Base-by-base conservation (phyloP, 2,329 filamentous ascomycete genomes). In the Fusarium tuaranense region DNA sequence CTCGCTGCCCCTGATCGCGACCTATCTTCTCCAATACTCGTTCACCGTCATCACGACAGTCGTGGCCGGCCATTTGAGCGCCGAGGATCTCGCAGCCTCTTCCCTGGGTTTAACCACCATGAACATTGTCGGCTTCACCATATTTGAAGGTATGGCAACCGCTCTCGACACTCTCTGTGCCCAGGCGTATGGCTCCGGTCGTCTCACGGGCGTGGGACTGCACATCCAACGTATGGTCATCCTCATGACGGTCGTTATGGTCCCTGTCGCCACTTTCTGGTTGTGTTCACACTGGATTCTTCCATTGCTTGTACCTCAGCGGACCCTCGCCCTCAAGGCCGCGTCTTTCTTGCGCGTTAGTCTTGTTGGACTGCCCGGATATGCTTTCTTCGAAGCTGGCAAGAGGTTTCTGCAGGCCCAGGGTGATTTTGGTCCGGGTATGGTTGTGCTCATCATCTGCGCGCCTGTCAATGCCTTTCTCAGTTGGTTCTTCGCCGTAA, bases 321-420 rank as follows among this genome's bases (percentile, higher is more conserved):
- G 82, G 25, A 81, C 85, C 25, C 78, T 89, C 12, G 87, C 87
- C 5, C 78, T 84, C 41, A 84, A 86, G 71, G 88, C 88, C 0
- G 87, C 83, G 79, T 18, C 79, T 81, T 90, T 88, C 70, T 76
- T 90, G 55, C 82, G 84, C 7, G 82, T 87, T 32, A 84, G 87
- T 60, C 80, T 89, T 2, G 79, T 88, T 12, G 87, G 88, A 1
- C 80, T 88, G 3, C 88, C 88, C 0, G 88, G 87, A 5, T 90
- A 89, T 65, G 87, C 86, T 2, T 83, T 84, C 20, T 90, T 90
- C 58, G 88, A 90, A 70, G 86, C 87, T 0, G 84, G 86, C 7
- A 90, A 90, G 78, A 82, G 88, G 4, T 90, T 89, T 69, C 84
- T 89, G 7, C 88, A 90, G 74, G 87, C 88, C 0, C 88, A 90